Percentiles rank a stretch among this genome's conserved stretches.
These are phyloP conservation scores for Eremothecium cymbalariae DNA, from an alignment of 1,139 yeast genomes.

Conservation along the genomic window DNA sequence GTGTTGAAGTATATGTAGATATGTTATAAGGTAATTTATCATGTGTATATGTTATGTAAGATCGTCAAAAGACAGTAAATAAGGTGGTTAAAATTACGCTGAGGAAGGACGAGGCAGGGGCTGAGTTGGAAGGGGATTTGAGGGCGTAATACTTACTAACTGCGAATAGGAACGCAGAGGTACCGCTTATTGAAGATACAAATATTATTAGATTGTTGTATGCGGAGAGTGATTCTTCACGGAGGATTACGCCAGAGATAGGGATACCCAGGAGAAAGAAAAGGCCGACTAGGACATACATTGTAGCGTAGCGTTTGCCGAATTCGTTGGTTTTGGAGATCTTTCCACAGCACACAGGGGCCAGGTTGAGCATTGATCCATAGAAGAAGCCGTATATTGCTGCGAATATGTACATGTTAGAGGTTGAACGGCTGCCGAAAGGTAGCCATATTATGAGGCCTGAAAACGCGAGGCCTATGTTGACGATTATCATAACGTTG, in stretches of 20 bases:
- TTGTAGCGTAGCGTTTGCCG: constrained; percentile 63
- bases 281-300: constrained; percentile 56
- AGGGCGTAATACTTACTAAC: constrained; percentile 11
- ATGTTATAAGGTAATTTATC: too few relatives aligned
- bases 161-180: constrained; percentile 29
- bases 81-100: too few relatives aligned
- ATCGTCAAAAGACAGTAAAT: too few relatives aligned
- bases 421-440: constrained; percentile 31
- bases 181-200: constrained; percentile 33
- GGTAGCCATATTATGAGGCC: constrained; percentile 38
- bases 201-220: constrained; percentile 36
- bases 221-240: constrained; percentile 28
- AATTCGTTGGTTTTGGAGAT: constrained; percentile 56
- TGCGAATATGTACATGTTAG: constrained; percentile 41
- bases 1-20: too few relatives aligned
- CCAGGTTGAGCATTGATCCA: constrained; percentile 42
- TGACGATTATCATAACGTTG: constrained; percentile 40
- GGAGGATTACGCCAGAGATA: constrained; percentile 45
- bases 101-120: not conserved
- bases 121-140: not conserved
- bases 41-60: too few relatives aligned
- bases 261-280: constrained; percentile 49
- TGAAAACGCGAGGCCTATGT: constrained; percentile 33
- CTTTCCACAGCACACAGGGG: constrained; percentile 51
- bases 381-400: constrained; percentile 46